Percentiles rank a stretch among this genome's conserved stretches.
Evolutionary conservation across 768 basidiomycete genomes (phyloP).

Genomic region (Clitopilus hobsonii): DNA sequence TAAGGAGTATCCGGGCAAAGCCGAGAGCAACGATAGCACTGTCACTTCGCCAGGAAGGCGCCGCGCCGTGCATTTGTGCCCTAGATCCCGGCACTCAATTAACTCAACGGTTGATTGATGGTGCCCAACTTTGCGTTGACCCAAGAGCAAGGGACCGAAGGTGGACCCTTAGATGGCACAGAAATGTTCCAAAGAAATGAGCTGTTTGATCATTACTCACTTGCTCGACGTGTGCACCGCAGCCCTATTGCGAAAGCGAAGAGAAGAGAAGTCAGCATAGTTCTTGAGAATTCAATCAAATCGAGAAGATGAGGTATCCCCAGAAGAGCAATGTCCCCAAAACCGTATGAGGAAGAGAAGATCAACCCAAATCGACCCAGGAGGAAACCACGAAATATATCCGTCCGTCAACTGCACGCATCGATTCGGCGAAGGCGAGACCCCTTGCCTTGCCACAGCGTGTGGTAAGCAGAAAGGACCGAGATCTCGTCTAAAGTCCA

Average conservation of each 20-base stretch:
- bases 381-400: background rate
- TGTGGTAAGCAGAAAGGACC: background rate
- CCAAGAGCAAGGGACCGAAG: background rate
- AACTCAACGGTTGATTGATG: slow-evolving; percentile 1
- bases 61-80: too few species aligned
- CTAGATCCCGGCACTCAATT: slow-evolving; percentile 1
- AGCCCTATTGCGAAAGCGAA: slow-evolving; percentile 45
- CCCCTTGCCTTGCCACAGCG: too few species aligned
- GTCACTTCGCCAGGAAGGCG: background rate
- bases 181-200: background rate
- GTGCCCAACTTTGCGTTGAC: background rate
- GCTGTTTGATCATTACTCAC: slow-evolving; percentile 33
- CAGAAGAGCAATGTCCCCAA: background rate
- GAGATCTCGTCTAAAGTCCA: background rate
- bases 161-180: background rate
- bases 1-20: background rate
- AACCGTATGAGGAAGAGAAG: background rate
- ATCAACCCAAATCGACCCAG: background rate
- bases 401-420: background rate
- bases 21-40: background rate
- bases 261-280: too few species aligned
- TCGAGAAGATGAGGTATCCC: background rate
- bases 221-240: slow-evolving; percentile 59
- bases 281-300: too few species aligned
- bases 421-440: too few species aligned